These are phyloP conservation scores for Asterophora parasitica DNA, from an alignment of 768 basidiomycete species.

Conservation along the genomic window DNA sequence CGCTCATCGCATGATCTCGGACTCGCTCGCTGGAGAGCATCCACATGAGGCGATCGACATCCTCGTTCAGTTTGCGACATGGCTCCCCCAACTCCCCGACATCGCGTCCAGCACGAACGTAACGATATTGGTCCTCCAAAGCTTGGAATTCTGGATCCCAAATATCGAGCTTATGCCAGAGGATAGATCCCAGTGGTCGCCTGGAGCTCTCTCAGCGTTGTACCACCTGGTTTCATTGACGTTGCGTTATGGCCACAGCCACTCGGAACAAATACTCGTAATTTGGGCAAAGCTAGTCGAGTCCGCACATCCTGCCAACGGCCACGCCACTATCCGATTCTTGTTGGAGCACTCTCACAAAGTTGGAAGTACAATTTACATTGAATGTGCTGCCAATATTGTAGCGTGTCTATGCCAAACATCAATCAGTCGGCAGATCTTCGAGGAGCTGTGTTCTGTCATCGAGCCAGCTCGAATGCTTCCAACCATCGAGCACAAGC, in stretches of 20 bases:
- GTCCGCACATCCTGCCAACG: constrained; percentile 63
- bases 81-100: constrained; percentile 63
- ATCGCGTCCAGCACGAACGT: constrained; percentile 40
- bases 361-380: constrained; percentile 73
- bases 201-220: constrained; percentile 59
- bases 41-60: constrained; percentile 60
- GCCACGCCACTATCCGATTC: constrained; percentile 76
- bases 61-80: constrained; percentile 63
- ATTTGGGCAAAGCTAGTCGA: constrained; percentile 81
- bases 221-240: constrained; percentile 85
- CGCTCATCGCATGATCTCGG: constrained; percentile 73
- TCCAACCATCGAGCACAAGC: constrained; percentile 67
- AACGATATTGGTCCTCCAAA: constrained; percentile 63
- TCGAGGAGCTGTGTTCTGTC: constrained; percentile 79
- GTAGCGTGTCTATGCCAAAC: constrained; percentile 83
- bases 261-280: constrained; percentile 74
- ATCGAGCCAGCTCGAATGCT: constrained; percentile 85
- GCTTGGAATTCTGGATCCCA: constrained; percentile 80
- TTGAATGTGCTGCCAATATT: constrained; percentile 74
- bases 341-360: constrained; percentile 85
- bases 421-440: constrained; percentile 62
- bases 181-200: constrained; percentile 48
- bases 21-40: constrained; percentile 75
- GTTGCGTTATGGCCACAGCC: constrained; percentile 62
- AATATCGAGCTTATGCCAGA: constrained; percentile 67